These are phyloP conservation scores for Coemansia sp. DNA, from an alignment of 192 early-diverging fungal species.

Conservation along the genomic window DNA sequence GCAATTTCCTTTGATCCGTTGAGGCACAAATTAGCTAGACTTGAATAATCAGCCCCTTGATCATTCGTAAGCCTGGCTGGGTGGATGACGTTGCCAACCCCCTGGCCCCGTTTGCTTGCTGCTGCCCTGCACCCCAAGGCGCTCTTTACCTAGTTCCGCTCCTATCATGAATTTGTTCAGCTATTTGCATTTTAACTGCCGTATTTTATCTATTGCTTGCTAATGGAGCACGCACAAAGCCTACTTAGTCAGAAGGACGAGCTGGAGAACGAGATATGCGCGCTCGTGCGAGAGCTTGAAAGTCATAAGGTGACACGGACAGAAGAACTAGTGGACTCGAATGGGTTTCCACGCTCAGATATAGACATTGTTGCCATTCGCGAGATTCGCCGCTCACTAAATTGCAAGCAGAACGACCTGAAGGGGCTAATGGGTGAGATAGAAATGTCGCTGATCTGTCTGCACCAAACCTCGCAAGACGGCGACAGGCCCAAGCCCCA, in stretches of 20 bases:
- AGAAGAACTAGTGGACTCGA: constrained; percentile 53
- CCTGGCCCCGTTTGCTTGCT: too few relatives aligned
- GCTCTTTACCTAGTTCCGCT: too few relatives aligned
- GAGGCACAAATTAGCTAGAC: too few relatives aligned
- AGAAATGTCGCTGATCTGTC: constrained; percentile 46
- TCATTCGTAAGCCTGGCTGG: too few relatives aligned
- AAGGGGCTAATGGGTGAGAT: constrained; percentile 55
- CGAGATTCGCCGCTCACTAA: constrained; percentile 50
- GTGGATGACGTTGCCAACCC: too few relatives aligned
- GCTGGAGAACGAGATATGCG: constrained; percentile 33
- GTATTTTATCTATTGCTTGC: neutral
- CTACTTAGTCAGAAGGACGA: constrained; percentile 26
- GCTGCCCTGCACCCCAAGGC: too few relatives aligned
- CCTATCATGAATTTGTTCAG: neutral
- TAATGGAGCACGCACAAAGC: constrained; percentile 28
- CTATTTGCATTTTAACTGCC: neutral
- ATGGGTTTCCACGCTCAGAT: constrained; percentile 67
- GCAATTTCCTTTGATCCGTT: too few relatives aligned
- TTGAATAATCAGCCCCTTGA: too few relatives aligned
- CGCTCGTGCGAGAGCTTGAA: constrained; percentile 17
- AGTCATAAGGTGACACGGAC: constrained; percentile 51
- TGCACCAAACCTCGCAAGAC: constrained; percentile 28
- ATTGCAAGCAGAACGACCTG: constrained; percentile 57
- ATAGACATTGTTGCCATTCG: constrained; percentile 61
- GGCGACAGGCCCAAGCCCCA: neutral